Base-by-base conservation (phyloP, 2,329 filamentous ascomycete species). In the Harringtonia lauricola region DNA sequence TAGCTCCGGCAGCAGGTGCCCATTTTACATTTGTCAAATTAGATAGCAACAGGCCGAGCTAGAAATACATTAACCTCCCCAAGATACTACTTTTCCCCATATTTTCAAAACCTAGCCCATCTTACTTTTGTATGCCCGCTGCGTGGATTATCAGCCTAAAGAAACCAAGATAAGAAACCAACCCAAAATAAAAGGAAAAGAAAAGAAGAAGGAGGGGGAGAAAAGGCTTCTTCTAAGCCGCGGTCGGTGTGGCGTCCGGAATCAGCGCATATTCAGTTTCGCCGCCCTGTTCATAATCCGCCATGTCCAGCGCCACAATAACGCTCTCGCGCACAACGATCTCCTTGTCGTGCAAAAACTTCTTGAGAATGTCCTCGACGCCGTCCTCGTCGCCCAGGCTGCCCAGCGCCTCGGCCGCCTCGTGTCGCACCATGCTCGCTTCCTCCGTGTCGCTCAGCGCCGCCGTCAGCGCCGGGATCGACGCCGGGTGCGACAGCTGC, bases 221-320 rank as follows among this genome's bases (percentile, higher is more conserved):
- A 36, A 36, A 10, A 45, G 15, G 8, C 15, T 26, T 8, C 19
- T 31, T 2, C 38, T 42, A 39, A 36, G 44, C 40, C 4, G 36
- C 65, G 45, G 38, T 40, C 42, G 43, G 53, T 29, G 52, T 52
- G 34, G 64, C 63, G 54, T 84, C 76, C 3, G 89, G 90, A 52
- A 96, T 82, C 57, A 95, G 74, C 38, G 92, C 92, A 69, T 98
- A 98, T 60, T 98, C 89, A 28, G 79, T 68, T 64, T 95, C 79
- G 35, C 86, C 85, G 53, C 80, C 85, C 69, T 85, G 87, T 71
- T 98, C 92, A 57, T 87, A 95, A 59, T 95, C 90, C 12, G 89
- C 92, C 87, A 98, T 98, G 63, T 98, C 92, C 52, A 98, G 71
- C 36, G 92, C 92, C 44, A 98, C 92, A 54, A 95, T 79, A 33